Conservation (phyloP, 257 asterid genomes). For the Jacaranda copaia region DNA sequence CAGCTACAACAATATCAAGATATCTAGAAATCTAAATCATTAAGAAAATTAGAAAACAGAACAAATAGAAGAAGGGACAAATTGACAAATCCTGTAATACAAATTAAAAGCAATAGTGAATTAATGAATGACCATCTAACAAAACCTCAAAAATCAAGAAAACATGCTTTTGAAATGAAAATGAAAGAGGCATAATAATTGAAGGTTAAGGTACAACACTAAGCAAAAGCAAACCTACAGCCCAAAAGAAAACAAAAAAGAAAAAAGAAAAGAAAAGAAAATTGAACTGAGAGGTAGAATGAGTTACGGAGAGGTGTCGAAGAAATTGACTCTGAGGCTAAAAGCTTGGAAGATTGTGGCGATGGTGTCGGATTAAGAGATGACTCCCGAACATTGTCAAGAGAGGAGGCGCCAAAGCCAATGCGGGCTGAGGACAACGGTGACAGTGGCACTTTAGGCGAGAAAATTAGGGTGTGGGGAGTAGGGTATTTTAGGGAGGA, state of each 20-base stretch:
- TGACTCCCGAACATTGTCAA: background rate
- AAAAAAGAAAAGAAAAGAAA: background rate
- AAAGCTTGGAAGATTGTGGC: conserved; percentile 81
- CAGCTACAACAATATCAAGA: conserved; percentile 7
- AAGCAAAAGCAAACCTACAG: background rate
- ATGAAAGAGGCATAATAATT: background rate
- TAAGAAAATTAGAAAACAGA: background rate
- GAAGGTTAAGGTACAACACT: background rate
- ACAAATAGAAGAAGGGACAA: conserved; percentile 11
- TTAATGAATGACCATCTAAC: background rate
- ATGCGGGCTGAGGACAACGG: conserved; percentile 36
- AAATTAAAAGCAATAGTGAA: background rate
- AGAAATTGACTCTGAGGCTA: conserved; percentile 84
- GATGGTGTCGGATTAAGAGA: conserved; percentile 82
- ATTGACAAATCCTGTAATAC: background rate
- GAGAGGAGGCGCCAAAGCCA: conserved; percentile 99
- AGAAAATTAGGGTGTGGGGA: too few relatives aligned
- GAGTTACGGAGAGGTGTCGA: conserved; percentile 94
- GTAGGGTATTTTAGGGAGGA: too few relatives aligned
- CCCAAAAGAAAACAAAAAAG: background rate
- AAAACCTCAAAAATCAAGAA: background rate
- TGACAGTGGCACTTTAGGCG: too few relatives aligned
- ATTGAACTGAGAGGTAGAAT: background rate
- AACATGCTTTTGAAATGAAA: conserved; percentile 4
- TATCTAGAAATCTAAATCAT: background rate